phyloP scores from a whole-genome alignment of 345 rosid species.

The Eucalyptus rudis region DNA sequence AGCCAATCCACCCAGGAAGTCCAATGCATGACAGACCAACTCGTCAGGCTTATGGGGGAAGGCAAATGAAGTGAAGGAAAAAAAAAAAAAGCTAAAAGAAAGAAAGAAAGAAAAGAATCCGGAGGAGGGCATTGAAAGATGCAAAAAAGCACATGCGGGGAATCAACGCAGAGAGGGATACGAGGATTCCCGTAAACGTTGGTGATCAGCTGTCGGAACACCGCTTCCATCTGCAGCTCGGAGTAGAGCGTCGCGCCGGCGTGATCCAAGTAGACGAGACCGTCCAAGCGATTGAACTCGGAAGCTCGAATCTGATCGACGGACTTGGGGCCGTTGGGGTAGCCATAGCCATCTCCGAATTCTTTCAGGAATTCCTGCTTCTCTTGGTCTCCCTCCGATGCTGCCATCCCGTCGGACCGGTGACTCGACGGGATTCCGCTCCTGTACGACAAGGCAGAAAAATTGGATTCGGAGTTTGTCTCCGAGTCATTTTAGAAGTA shows the following conservation, averaged over 20 bases:
- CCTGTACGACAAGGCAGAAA: neutral
- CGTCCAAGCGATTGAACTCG: conserved; percentile 81
- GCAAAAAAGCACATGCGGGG: neutral
- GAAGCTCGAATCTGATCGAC: conserved; percentile 64
- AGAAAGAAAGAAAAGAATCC: neutral
- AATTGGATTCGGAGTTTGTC: neutral
- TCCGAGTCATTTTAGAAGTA: neutral
- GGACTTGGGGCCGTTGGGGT: conserved; percentile 60
- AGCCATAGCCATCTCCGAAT: conserved; percentile 68
- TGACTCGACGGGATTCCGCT: neutral
- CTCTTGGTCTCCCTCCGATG: neutral
- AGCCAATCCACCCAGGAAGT: neutral
- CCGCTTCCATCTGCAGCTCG: conserved; percentile 79
- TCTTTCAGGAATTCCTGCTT: conserved; percentile 58
- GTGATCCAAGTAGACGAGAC: conserved; percentile 80
- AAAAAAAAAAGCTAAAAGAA: no score
- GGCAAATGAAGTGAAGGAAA: neutral
- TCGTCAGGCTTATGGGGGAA: neutral
- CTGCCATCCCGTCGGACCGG: neutral
- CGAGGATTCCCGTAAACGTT: conserved; percentile 91
- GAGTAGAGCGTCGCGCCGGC: conserved; percentile 97
- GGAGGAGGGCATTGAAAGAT: neutral
- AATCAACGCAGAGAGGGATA: conserved; percentile 32
- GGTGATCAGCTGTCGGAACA: conserved; percentile 48
- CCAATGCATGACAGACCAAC: neutral